These are phyloP conservation scores for Pterocarpus santalinus DNA, from an alignment of 306 rosid genomes.

Conservation along the genomic window DNA sequence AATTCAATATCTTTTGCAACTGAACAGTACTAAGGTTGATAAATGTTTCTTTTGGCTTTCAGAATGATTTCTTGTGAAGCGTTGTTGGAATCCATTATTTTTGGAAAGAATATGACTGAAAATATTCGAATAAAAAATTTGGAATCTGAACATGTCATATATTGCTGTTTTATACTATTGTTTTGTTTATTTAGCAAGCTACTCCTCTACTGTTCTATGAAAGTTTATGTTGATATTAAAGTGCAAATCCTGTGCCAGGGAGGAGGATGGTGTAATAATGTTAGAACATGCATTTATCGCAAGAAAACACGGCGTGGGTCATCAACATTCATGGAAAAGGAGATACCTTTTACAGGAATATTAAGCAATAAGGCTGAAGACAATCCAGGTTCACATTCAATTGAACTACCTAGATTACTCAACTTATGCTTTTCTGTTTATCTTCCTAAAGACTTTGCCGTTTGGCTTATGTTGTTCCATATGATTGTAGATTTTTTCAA, in stretches of 20 bases:
- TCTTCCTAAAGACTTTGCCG: not conserved
- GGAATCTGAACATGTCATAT: slow-evolving; percentile 4
- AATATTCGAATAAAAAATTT: not conserved
- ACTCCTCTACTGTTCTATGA: not conserved
- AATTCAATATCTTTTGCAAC: slow-evolving; percentile 7
- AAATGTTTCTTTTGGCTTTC: not conserved
- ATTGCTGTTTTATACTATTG: slow-evolving; percentile 8
- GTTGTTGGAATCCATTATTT: not conserved
- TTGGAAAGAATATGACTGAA: slow-evolving; percentile 1
- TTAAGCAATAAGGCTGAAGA: slow-evolving; percentile 74
- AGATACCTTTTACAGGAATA: slow-evolving; percentile 77
- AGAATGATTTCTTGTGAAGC: not conserved
- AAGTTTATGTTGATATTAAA: slow-evolving; percentile 36
- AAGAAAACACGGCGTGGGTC: slow-evolving; percentile 82
- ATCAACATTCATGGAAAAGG: slow-evolving; percentile 81
- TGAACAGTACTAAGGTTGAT: not conserved
- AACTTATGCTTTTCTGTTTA: slow-evolving; percentile 25
- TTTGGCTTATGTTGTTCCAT: slow-evolving; percentile 36
- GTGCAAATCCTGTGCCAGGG: slow-evolving; percentile 72
- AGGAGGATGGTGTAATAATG: slow-evolving; percentile 91
- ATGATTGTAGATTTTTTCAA: slow-evolving; percentile 81
- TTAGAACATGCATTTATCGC: slow-evolving; percentile 76
- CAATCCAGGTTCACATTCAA: slow-evolving; percentile 75
- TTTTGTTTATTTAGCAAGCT: slow-evolving; percentile 18
- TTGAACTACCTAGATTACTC: slow-evolving; percentile 12